A percentile compares a stretch with the other conserved stretches of the same genome.
phyloP scores from a whole-genome alignment of 305 asterid species.

The Rubia tinctorum region DNA sequence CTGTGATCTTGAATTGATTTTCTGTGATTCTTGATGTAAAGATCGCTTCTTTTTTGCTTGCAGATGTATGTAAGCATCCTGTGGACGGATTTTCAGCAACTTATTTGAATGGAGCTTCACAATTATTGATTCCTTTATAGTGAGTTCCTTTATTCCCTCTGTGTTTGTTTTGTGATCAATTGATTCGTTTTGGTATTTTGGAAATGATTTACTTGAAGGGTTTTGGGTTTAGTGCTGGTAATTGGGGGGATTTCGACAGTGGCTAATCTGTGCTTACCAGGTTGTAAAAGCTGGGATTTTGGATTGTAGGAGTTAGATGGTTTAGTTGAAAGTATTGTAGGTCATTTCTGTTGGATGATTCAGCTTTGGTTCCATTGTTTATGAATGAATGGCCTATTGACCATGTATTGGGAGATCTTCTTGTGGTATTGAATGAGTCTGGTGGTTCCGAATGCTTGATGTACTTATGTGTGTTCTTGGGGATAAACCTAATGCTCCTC shows the following conservation, averaged over 20 bases:
- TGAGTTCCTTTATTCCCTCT: slow-evolving; percentile 34
- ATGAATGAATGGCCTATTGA: neutral
- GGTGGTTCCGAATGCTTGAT: neutral
- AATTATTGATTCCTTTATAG: slow-evolving; percentile 88
- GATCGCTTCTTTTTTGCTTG: slow-evolving; percentile 41
- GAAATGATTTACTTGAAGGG: neutral
- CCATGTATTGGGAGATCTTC: neutral
- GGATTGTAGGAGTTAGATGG: neutral
- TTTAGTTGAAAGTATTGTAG: neutral
- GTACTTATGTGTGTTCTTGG: neutral
- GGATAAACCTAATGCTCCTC: neutral
- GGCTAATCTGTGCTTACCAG: neutral
- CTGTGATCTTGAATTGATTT: slow-evolving; percentile 16
- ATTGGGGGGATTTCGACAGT: neutral
- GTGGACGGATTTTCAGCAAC: slow-evolving; percentile 98
- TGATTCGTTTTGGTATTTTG: slow-evolving; percentile 2
- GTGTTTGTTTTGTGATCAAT: slow-evolving; percentile 19
- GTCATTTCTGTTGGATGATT: neutral
- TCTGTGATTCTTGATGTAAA: slow-evolving; percentile 21
- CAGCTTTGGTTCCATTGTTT: neutral
- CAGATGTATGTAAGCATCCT: slow-evolving; percentile 96
- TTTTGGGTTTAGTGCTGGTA: slow-evolving; percentile 16
- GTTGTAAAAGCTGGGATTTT: neutral
- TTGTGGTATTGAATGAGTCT: neutral
- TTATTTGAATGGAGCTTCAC: slow-evolving; percentile 98